These are phyloP conservation scores for Vicia sativa DNA, from an alignment of 306 rosid species.

Conservation along the genomic window DNA sequence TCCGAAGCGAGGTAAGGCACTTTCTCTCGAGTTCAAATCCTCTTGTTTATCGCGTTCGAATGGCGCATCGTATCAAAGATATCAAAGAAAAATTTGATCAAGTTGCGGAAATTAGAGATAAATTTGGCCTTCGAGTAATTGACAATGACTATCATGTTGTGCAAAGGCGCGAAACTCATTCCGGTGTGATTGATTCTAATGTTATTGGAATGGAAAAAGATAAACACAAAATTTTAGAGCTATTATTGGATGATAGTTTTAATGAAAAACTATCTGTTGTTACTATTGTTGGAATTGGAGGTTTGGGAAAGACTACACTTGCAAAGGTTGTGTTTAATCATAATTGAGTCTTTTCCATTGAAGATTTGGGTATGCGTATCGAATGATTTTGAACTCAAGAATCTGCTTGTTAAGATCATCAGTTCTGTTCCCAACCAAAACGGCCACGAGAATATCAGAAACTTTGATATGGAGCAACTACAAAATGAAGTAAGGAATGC, in stretches of 20 bases:
- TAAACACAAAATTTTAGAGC: neutral
- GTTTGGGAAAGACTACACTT: constrained; percentile 38
- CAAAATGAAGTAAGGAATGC: neutral
- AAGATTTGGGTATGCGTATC: constrained; percentile 14
- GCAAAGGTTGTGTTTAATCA: constrained; percentile 8
- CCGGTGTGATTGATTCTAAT: neutral
- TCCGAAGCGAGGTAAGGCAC: neutral
- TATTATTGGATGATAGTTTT: neutral
- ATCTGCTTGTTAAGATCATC: neutral
- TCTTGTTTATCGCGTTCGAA: neutral
- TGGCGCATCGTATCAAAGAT: neutral
- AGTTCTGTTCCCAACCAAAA: neutral
- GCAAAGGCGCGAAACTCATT: neutral
- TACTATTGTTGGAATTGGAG: too few species aligned
- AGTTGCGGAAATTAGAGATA: neutral
- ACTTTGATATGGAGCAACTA: neutral
- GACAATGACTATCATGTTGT: too few species aligned
- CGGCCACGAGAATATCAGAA: neutral
- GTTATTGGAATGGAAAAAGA: neutral
- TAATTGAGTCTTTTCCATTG: neutral
- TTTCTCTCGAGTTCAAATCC: neutral
- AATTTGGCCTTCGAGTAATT: constrained; percentile 2
- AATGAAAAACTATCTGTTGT: neutral
- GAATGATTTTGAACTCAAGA: neutral
- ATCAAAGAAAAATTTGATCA: neutral